phyloP scores from a whole-genome alignment of 192 early-diverging fungal species.

The Podila horticola region DNA sequence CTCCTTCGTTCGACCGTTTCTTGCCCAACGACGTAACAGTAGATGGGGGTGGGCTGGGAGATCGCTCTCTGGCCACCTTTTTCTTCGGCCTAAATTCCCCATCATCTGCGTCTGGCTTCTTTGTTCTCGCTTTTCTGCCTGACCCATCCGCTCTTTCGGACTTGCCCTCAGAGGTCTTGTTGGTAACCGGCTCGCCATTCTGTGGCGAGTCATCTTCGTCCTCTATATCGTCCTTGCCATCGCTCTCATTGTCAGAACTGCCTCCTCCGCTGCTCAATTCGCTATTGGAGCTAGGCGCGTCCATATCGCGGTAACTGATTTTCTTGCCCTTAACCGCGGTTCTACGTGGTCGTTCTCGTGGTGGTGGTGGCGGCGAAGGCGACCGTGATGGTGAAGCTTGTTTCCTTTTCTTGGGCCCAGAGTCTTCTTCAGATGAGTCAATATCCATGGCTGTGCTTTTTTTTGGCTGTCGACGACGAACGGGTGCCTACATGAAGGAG shows the following conservation, averaged over 20 bases:
- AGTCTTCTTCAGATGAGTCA: background rate
- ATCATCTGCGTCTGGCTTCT: too few relatives aligned
- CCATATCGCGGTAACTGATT: background rate
- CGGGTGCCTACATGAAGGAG: background rate
- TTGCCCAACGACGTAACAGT: too few relatives aligned
- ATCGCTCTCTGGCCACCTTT: too few relatives aligned
- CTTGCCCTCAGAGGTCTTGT: background rate
- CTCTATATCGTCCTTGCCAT: constrained; percentile 3
- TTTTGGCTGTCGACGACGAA: background rate
- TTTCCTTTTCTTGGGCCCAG: constrained; percentile 1
- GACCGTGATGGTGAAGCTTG: background rate
- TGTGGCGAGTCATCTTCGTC: background rate
- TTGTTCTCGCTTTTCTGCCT: too few relatives aligned
- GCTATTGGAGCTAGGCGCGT: background rate
- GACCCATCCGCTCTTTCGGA: background rate
- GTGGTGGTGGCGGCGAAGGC: background rate
- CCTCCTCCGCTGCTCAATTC: background rate
- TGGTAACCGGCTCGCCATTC: background rate
- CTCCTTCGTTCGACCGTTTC: too few relatives aligned
- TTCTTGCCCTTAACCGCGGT: background rate
- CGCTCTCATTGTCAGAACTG: background rate
- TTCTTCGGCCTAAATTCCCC: too few relatives aligned
- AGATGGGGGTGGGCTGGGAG: too few relatives aligned
- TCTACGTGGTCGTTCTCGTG: background rate
- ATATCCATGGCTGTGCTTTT: background rate